A percentile compares a stretch with the other conserved stretches of the same genome.
Conservation (phyloP, 148 eudicot genomes). For the Silene latifolia region DNA sequence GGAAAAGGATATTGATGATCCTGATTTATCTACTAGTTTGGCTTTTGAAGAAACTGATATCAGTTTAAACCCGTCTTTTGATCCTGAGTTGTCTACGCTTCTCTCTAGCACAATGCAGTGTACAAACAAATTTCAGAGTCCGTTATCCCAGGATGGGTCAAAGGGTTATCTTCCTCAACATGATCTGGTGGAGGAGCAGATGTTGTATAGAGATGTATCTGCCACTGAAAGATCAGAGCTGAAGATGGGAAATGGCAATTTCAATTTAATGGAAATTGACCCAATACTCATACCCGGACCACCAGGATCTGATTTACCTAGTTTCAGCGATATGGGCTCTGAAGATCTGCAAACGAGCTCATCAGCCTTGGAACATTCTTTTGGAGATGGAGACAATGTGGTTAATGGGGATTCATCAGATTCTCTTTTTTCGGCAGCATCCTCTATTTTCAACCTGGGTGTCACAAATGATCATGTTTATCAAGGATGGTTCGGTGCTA, state of each 20-base stretch:
- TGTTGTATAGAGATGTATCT: conserved; percentile 28
- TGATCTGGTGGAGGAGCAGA: conserved; percentile 24
- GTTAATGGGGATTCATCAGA: conserved; percentile 43
- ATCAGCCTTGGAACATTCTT: conserved; percentile 40
- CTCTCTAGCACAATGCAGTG: conserved; percentile 14
- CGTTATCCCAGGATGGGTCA: conserved; percentile 25
- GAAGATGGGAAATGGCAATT: conserved; percentile 29
- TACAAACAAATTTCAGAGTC: conserved; percentile 27
- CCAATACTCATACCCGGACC: conserved; percentile 76
- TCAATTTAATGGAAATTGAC: conserved; percentile 40
- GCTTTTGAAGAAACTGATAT: conserved; percentile 22
- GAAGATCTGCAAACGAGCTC: conserved; percentile 54
- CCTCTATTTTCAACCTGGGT: conserved; percentile 48
- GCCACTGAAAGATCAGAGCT: conserved; percentile 26
- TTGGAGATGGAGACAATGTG: conserved; percentile 41
- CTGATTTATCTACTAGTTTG: conserved; percentile 19
- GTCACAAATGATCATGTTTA: conserved; percentile 19
- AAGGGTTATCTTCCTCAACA: conserved; percentile 13
- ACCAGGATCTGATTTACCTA: conserved; percentile 68
- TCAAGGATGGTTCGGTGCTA: conserved; percentile 27
- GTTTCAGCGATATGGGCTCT: conserved; percentile 58
- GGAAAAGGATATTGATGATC: conserved; percentile 18
- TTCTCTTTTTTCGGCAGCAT: conserved; percentile 50
- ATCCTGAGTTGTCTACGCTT: conserved; percentile 26
- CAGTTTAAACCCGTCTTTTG: conserved; percentile 29